Conservation (phyloP, 78 protist species). For the Chrysochromulina tobinii region DNA sequence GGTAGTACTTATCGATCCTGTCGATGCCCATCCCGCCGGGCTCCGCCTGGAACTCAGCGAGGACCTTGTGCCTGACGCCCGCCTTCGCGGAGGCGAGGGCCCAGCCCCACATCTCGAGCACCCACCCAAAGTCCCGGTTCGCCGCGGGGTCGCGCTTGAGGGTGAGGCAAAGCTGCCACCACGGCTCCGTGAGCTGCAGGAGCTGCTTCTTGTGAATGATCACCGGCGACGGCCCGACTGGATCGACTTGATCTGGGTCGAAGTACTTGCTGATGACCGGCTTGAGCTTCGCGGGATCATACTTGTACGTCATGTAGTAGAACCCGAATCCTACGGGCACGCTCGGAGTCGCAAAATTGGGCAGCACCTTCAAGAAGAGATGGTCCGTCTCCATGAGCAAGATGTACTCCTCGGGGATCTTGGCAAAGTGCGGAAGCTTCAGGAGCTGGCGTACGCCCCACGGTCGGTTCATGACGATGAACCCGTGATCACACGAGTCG, state of each 20-base stretch:
- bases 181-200: background rate
- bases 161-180: background rate
- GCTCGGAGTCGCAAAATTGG: background rate
- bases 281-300: background rate
- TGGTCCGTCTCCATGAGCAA: conserved; percentile 7
- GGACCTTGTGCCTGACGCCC: background rate
- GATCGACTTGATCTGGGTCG: conserved; percentile 10
- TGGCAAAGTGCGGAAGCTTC: background rate
- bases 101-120: conserved; percentile 17
- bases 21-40: background rate
- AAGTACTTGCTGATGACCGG: background rate
- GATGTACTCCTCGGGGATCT: background rate
- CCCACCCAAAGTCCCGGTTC: background rate
- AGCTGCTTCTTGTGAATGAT: background rate
- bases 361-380: background rate
- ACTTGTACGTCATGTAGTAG: background rate
- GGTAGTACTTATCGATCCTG: background rate
- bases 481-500: background rate
- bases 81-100: background rate
- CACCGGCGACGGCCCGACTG: conserved; percentile 22
- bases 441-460: background rate
- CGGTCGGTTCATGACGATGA: conserved; percentile 27
- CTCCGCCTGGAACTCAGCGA: background rate
- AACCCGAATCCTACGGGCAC: background rate
- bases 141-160: background rate